phyloP scores from a whole-genome alignment of 1,284 basidiomycete genomes.

The Puccinia coronata region DNA sequence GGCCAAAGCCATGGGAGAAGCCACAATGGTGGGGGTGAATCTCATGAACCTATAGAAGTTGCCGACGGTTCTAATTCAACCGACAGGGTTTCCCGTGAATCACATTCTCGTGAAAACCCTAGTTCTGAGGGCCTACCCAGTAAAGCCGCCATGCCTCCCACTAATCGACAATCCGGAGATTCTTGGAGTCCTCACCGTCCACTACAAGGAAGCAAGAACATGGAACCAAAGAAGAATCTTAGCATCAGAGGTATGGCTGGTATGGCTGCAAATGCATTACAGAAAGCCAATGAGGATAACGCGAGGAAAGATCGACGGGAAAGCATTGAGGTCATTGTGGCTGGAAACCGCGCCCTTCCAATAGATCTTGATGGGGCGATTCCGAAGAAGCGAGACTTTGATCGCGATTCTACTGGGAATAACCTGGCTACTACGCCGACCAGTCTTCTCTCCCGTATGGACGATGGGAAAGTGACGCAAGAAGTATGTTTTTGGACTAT shows the following conservation, averaged over 20 bases:
- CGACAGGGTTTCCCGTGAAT: constrained; percentile 18
- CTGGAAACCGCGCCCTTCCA: neutral
- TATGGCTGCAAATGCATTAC: constrained; percentile 45
- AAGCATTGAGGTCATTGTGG: neutral
- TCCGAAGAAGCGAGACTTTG: constrained; percentile 29
- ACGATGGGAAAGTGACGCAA: constrained; percentile 18
- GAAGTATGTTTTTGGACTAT: constrained; percentile 13
- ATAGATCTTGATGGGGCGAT: constrained; percentile 21
- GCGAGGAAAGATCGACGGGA: constrained; percentile 42
- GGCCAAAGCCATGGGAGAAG: neutral
- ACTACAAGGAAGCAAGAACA: constrained; percentile 16
- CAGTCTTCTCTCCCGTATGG: constrained; percentile 41
- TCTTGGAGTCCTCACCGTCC: constrained; percentile 29
- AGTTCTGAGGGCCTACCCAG: neutral
- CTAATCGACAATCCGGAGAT: constrained; percentile 29
- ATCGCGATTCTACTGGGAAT: constrained; percentile 5
- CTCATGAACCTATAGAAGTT: neutral
- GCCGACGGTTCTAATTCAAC: neutral
- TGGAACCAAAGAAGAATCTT: constrained; percentile 44
- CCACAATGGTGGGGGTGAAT: neutral
- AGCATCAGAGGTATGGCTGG: constrained; percentile 48
- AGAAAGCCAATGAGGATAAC: constrained; percentile 49
- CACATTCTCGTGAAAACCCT: neutral
- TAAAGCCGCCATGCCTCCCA: constrained; percentile 5
- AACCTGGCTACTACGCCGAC: constrained; percentile 15